phyloP scores from a whole-genome alignment of 495 filamentous ascomycete species.

The Podospora tetraspora region DNA sequence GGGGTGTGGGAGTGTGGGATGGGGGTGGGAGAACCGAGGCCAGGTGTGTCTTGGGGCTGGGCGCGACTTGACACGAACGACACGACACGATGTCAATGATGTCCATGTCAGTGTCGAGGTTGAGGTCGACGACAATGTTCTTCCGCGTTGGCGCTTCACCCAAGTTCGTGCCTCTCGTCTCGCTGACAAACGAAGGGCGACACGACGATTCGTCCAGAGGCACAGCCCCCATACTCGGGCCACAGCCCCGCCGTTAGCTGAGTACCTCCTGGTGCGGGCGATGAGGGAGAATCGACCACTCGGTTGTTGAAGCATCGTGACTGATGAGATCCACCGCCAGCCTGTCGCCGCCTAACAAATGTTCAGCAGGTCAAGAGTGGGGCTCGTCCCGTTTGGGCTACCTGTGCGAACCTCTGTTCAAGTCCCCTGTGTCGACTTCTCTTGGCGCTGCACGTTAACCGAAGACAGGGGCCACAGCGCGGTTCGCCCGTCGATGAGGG shows the following conservation, averaged over 20 bases:
- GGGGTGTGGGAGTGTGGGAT: neutral
- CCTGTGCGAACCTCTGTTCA: conserved; percentile 25
- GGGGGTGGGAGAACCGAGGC: neutral
- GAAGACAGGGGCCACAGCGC: neutral
- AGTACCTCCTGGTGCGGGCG: neutral
- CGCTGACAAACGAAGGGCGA: conserved; percentile 9
- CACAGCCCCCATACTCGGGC: conserved; percentile 4
- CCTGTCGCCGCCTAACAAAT: conserved; percentile 14
- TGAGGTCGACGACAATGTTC: neutral
- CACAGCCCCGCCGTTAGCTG: neutral
- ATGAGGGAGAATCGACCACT: neutral
- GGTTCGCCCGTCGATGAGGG: neutral
- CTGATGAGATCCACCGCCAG: neutral
- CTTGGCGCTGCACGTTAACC: neutral
- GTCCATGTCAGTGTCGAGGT: neutral
- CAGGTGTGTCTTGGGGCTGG: neutral
- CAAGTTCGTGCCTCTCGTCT: neutral
- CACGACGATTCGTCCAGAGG: neutral
- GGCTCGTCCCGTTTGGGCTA: conserved; percentile 29
- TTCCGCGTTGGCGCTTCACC: neutral
- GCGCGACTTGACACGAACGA: neutral
- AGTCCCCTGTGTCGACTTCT: neutral
- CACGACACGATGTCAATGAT: neutral
- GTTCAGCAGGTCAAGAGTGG: conserved; percentile 4
- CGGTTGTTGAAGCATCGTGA: conserved; percentile 1